Evolutionary conservation across 768 basidiomycete species (phyloP).

Genomic region (Clitopilus passeckerianus): DNA sequence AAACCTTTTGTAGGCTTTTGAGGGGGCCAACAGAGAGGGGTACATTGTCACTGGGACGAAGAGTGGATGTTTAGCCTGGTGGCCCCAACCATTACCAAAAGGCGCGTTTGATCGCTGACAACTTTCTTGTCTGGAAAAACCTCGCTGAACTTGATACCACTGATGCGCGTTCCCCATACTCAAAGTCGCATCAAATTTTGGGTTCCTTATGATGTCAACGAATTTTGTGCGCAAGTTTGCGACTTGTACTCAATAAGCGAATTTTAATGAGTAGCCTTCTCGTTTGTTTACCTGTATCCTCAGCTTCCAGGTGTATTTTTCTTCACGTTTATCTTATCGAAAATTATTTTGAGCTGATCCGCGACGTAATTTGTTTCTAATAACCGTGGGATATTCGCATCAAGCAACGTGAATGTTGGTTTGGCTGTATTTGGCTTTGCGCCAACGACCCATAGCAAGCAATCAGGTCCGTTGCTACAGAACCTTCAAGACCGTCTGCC

Average conservation of each 20-base stretch:
- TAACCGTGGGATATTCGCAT: constrained; percentile 10
- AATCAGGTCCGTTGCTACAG: constrained; percentile 41
- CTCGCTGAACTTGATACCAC: not conserved
- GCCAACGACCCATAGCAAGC: constrained; percentile 29
- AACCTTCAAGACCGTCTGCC: constrained; percentile 34
- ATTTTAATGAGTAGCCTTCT: not conserved
- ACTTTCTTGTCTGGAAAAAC: not conserved
- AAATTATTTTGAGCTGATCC: not conserved
- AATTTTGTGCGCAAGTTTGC: not conserved
- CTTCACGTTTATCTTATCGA: not conserved
- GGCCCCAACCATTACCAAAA: constrained; percentile 37
- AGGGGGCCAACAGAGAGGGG: constrained; percentile 35
- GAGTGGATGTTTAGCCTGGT: constrained; percentile 53
- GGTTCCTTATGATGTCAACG: not conserved
- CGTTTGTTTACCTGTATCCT: not conserved
- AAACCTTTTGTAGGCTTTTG: constrained; percentile 33
- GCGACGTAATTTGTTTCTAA: not conserved
- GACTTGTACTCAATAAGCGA: not conserved
- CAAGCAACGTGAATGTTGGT: constrained; percentile 20
- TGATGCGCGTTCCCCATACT: not conserved
- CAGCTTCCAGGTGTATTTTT: not conserved
- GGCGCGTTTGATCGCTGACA: constrained; percentile 6
- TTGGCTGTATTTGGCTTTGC: constrained; percentile 30
- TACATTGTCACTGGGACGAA: constrained; percentile 55
- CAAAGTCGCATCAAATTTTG: not conserved